phyloP scores from a whole-genome alignment of 495 filamentous ascomycete species.

The Xylaria intraflava region DNA sequence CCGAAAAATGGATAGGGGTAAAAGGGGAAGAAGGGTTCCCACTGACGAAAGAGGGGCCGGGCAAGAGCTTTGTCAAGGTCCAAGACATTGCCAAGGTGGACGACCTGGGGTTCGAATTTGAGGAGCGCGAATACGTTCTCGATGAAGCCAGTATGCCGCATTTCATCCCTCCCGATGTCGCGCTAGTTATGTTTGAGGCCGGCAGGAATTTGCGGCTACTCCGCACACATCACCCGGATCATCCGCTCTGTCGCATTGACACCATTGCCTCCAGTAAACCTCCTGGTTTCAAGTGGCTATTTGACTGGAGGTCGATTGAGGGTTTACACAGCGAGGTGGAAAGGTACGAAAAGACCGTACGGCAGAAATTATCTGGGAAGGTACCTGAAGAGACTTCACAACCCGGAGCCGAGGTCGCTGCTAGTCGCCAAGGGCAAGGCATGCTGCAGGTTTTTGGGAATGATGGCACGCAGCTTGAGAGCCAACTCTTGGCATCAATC shows the following conservation, averaged over 20 bases:
- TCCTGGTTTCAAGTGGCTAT: conserved; percentile 63
- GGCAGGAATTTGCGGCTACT: conserved; percentile 72
- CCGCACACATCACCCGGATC: conserved; percentile 63
- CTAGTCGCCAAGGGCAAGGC: neutral
- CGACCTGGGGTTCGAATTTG: conserved; percentile 45
- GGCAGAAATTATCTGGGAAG: conserved; percentile 14
- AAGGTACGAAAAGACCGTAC: conserved; percentile 54
- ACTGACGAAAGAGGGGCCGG: conserved; percentile 37
- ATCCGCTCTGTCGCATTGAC: conserved; percentile 58
- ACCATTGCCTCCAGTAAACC: conserved; percentile 39
- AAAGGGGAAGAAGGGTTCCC: conserved; percentile 46
- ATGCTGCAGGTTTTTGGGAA: conserved; percentile 44
- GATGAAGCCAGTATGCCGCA: conserved; percentile 56
- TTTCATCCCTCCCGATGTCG: conserved; percentile 60
- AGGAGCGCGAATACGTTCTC: conserved; percentile 53
- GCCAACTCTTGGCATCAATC: conserved; percentile 46
- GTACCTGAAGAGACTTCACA: neutral
- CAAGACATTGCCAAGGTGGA: conserved; percentile 51
- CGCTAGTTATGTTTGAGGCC: conserved; percentile 64
- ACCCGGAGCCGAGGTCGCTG: neutral
- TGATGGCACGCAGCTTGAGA: conserved; percentile 42
- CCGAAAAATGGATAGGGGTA: conserved; percentile 74
- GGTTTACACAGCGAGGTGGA: conserved; percentile 53
- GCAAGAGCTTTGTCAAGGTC: conserved; percentile 55
- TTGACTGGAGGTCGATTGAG: conserved; percentile 69